Base-by-base conservation (phyloP, 192 early-diverging fungal species). In the Coemansia furcata region DNA sequence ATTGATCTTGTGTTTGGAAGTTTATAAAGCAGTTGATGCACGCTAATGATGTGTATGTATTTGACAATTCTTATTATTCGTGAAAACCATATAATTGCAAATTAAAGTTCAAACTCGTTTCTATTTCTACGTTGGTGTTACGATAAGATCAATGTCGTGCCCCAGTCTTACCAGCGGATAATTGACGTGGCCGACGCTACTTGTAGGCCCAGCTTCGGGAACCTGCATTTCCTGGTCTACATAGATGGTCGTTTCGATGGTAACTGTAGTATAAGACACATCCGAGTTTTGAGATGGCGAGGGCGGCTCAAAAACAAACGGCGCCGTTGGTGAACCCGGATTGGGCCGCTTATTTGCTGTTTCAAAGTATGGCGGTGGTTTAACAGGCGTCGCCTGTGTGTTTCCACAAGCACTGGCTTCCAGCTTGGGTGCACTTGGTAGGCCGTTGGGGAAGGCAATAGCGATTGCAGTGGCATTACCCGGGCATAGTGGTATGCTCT, bases 361-460 rank as follows among this genome's bases (percentile, higher is more conserved):
- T 50, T 71, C 49, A 9, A 82, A 47, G n/a, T 76, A 72, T 6
- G 73, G 71, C 10, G 79, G 79, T 4, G 61, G 55, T 3, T 43
- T 32, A 3, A 82, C 47, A 15, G 62, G 36, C 6, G 71, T 63
- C 1, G 79, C 79, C 17, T 67, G 55, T 0, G 79, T 82, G 8
- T 46, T 63, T 4, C 79, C 71, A 19, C 79, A 82, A 1, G 71
- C 74, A 1, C 26, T 49, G 0, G 55, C 49, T 0, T 73, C 46
- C 2, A 72, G 44, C 71, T 73, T 76, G n/a, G 74, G 64, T 6
- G 43, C 62, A 1, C 10, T 29, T 0, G 78, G 78, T 42, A 80
- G 35, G 2, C 79, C 79, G 1, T 59, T 30, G 4, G 79, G 79
- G 42, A 82, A 82, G 3, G 79, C 79, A 65, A 82, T 82, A 1